Conservation (phyloP, 345 rosid genomes). For the Kandelia obovata region DNA sequence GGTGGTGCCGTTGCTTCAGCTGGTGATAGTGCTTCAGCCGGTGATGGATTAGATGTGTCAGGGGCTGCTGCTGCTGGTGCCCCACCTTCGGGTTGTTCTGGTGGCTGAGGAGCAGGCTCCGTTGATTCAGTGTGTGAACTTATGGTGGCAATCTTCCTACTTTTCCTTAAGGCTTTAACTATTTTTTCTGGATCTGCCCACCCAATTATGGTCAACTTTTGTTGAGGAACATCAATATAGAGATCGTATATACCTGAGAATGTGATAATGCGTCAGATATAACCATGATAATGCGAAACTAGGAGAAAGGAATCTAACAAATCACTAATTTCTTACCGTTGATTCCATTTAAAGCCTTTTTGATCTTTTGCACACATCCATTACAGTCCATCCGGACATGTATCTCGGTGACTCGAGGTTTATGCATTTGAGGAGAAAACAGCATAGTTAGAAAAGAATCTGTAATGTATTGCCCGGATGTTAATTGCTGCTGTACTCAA, state of each 20-base stretch:
- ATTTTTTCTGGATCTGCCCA: slow-evolving; percentile 71
- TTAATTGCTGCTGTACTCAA: neutral
- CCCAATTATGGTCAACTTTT: slow-evolving; percentile 59
- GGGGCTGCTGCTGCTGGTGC: slow-evolving; percentile 22
- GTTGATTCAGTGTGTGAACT: slow-evolving; percentile 43
- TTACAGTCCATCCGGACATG: slow-evolving; percentile 77
- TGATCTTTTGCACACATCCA: slow-evolving; percentile 76
- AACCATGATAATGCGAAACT: too few relatives aligned
- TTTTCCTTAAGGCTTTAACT: slow-evolving; percentile 58
- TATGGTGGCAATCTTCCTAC: slow-evolving; percentile 59
- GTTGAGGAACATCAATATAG: slow-evolving; percentile 53
- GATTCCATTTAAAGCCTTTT: slow-evolving; percentile 57
- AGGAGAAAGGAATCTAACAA: neutral
- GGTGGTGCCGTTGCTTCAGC: slow-evolving; percentile 31
- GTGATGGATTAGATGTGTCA: slow-evolving; percentile 15
- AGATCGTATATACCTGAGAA: slow-evolving; percentile 57
- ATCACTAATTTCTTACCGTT: slow-evolving; percentile 36
- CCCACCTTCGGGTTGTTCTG: slow-evolving; percentile 36
- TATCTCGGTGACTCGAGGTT: slow-evolving; percentile 56
- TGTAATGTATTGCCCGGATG: neutral
- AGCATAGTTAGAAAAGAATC: slow-evolving; percentile 12
- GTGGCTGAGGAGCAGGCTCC: slow-evolving; percentile 37
- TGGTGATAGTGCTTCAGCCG: slow-evolving; percentile 23
- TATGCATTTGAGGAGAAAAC: slow-evolving; percentile 32
- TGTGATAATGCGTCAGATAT: neutral